Evolutionary conservation across 73 alveolate genomes (phyloP), one percentile per base, ranked within the genome.

Genomic region (Uronychia setigera): DNA sequence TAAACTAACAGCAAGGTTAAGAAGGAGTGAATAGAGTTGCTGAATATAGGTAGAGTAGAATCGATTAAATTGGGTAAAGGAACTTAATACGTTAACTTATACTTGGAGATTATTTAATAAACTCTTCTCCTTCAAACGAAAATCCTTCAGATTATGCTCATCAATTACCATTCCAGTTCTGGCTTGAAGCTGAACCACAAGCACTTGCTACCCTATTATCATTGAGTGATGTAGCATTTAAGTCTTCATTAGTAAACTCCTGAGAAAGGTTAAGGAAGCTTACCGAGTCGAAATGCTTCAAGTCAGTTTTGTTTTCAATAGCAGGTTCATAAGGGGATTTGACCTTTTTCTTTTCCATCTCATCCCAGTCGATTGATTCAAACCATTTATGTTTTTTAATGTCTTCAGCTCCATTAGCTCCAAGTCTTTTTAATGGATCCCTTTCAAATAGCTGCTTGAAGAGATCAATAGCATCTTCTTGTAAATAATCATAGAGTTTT

Each of bases 351-450:
- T 57, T 74, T 77, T 58, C 32, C 67, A 91, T 35, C 14, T 29
- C 58, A 31, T 81, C 93, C 96, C 96, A 91, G 82, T 91, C 89
- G 29, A 91, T 74, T 29, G 30, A 88, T 29, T 78, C 58, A 59
- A 91, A 95, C 67, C 90, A 95, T 46, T 91, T 82, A 82, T 95
- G 99, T 1, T 32, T 75, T 86, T 95, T 95, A 26, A 95, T 87
- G 58, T 95, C 98, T 31, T 86, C 85, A 58, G 96, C 96, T 32
- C 92, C 97, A 11, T 78, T 86, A 27, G 85, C 33, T 59, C 97
- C 96, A 32, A 95, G 85, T 84, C 98, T 90, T 59, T 84, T 83
- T 29, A 82, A 80, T 28, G 96, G 97, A 78, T 93, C 94, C 74
- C 87, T 84, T 0, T 77, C 80, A 31, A 94, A 80, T 28, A 94